These are phyloP conservation scores for Alternaria longipes DNA, from an alignment of 2,329 filamentous ascomycete species.

Conservation along the genomic window DNA sequence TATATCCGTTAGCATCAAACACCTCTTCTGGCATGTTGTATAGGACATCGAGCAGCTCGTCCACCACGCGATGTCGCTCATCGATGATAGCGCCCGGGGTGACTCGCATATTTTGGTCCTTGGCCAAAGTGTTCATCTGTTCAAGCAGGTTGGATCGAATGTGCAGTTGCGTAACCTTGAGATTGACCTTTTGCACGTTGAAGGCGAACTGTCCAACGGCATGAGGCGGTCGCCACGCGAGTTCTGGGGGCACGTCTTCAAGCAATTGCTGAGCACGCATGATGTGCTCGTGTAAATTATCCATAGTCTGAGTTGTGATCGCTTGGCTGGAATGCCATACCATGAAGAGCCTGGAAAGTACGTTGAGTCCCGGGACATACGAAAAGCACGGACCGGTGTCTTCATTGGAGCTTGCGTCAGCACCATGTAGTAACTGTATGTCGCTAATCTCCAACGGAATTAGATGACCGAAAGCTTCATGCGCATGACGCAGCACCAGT, in stretches of 20 bases:
- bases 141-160: conserved; percentile 34
- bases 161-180: conserved; percentile 34
- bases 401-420: not conserved
- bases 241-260: conserved; percentile 23
- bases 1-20: conserved; percentile 35
- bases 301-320: conserved; percentile 19
- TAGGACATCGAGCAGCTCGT: conserved; percentile 28
- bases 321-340: conserved; percentile 35
- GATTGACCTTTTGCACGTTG: conserved; percentile 31
- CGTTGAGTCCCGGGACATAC: conserved; percentile 31
- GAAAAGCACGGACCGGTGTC: not conserved
- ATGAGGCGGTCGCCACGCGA: conserved; percentile 17
- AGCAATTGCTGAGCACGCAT: conserved; percentile 21
- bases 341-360: conserved; percentile 28
- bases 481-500: conserved; percentile 23
- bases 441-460: conserved; percentile 24
- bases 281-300: conserved; percentile 28
- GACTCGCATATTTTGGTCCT: conserved; percentile 16
- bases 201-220: conserved; percentile 24
- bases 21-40: conserved; percentile 31
- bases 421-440: conserved; percentile 18
- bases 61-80: conserved; percentile 27
- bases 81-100: conserved; percentile 28
- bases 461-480: conserved; percentile 23
- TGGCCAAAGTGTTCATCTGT: conserved; percentile 30